Percentiles rank a stretch among this genome's conserved stretches.
Conservation (phyloP, 345 rosid species). For the Garcia nutans region DNA sequence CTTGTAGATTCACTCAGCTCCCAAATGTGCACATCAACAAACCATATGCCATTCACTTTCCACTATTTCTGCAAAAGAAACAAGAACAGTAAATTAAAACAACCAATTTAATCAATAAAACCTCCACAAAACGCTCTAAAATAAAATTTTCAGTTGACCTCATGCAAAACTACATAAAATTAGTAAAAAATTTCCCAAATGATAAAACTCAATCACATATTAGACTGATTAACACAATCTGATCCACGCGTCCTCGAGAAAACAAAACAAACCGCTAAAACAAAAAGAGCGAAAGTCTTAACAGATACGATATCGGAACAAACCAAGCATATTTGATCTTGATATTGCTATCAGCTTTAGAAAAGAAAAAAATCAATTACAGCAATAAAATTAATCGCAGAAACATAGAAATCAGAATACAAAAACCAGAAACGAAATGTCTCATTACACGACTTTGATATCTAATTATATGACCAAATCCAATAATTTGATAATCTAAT, state of each 20-base stretch:
- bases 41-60: not conserved
- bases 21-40: not conserved
- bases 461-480: not conserved
- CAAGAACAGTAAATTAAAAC: slow-evolving; percentile 4
- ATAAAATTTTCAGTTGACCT: too few relatives aligned
- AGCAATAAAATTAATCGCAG: not conserved
- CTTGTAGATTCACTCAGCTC: slow-evolving; percentile 1
- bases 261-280: too few relatives aligned
- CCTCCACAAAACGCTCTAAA: too few relatives aligned
- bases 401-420: not conserved
- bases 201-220: not conserved
- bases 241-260: not conserved
- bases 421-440: not conserved
- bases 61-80: slow-evolving; percentile 12
- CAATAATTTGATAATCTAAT: not conserved
- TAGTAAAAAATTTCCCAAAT: not conserved
- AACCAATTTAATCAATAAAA: not conserved
- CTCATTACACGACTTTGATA: slow-evolving; percentile 19
- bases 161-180: not conserved
- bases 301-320: not conserved
- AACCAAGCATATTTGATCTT: not conserved
- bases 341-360: not conserved
- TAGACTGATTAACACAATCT: not conserved
- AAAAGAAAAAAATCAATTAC: not conserved
- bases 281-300: not conserved